phyloP scores from a whole-genome alignment of 2,329 filamentous ascomycete species.

The Cercospora janseana region DNA sequence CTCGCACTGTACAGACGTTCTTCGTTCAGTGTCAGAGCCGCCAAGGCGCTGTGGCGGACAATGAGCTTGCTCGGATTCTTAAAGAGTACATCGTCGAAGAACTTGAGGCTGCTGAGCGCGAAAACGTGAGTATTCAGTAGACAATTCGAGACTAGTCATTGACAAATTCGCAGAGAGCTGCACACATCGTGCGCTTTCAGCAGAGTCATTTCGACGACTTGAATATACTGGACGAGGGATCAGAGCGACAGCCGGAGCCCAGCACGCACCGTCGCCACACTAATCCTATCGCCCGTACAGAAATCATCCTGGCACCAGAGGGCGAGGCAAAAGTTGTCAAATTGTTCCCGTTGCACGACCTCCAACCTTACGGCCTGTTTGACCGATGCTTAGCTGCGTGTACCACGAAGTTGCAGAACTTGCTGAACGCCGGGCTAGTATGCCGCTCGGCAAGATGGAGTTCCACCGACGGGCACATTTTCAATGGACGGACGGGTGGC shows the following conservation, averaged over 20 bases:
- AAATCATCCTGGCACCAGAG: slow-evolving; percentile 19
- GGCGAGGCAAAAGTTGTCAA: slow-evolving; percentile 17
- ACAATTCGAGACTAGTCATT: slow-evolving; percentile 4
- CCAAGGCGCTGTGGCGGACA: slow-evolving; percentile 24
- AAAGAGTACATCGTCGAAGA: slow-evolving; percentile 23
- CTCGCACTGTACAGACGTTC: slow-evolving; percentile 27
- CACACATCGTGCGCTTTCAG: slow-evolving; percentile 25
- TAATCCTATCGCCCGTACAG: slow-evolving; percentile 9
- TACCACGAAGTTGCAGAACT: slow-evolving; percentile 12
- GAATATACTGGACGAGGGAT: slow-evolving; percentile 16
- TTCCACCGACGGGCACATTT: slow-evolving; percentile 18
- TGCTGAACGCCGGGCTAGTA: slow-evolving; percentile 19
- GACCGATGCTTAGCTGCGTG: slow-evolving; percentile 21
- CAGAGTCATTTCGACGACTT: slow-evolving; percentile 26
- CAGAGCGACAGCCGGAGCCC: slow-evolving; percentile 1
- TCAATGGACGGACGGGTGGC: slow-evolving; percentile 29
- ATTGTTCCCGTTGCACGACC: slow-evolving; percentile 20
- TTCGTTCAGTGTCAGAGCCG: slow-evolving; percentile 22
- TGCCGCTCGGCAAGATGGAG: slow-evolving; percentile 25
- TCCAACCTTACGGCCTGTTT: slow-evolving; percentile 23
- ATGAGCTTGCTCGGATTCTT: slow-evolving; percentile 20
- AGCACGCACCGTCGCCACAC: not conserved
- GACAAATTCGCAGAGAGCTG: slow-evolving; percentile 7
- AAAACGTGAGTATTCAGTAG: slow-evolving; percentile 15
- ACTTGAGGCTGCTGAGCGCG: slow-evolving; percentile 18